Conservation (phyloP, 75 land plant species). For the Pinus albicaulis region DNA sequence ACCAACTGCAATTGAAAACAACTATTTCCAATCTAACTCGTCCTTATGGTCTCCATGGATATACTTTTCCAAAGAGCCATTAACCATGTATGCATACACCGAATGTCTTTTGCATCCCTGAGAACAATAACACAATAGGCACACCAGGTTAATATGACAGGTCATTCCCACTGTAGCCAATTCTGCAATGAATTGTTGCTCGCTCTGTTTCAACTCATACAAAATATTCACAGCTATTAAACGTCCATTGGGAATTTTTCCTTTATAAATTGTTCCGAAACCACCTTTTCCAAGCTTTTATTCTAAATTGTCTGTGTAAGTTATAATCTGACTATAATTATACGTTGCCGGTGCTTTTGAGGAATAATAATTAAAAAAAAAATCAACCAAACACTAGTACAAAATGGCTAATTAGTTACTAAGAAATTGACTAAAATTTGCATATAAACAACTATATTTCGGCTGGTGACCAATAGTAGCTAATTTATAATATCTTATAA, state of each 20-base stretch:
- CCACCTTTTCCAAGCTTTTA: too few species aligned
- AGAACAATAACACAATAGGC: slow-evolving; percentile 34
- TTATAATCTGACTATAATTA: too few species aligned
- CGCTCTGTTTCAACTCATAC: background rate
- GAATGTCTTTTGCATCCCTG: slow-evolving; percentile 1
- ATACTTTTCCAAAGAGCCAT: slow-evolving; percentile 6
- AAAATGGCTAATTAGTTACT: too few species aligned
- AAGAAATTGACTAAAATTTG: too few species aligned
- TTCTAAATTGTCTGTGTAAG: too few species aligned
- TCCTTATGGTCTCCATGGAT: background rate
- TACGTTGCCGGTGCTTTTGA: too few species aligned
- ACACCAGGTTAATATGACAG: slow-evolving; percentile 35
- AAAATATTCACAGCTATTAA: slow-evolving; percentile 5
- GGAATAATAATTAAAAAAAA: too few species aligned
- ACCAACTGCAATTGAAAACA: background rate
- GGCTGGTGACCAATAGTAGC: too few species aligned
- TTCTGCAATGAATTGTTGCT: slow-evolving; percentile 10
- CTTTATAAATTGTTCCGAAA: too few species aligned
- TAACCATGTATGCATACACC: slow-evolving; percentile 26
- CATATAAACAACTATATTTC: too few species aligned
- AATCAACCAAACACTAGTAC: too few species aligned
- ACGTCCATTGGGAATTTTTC: background rate
- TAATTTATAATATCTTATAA: too few species aligned
- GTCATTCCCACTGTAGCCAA: slow-evolving; percentile 26
- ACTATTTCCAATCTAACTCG: background rate